Evolutionary conservation across 768 basidiomycete genomes (phyloP), one percentile per base, ranked within the genome.

Genomic region (Boletus huronensis): DNA sequence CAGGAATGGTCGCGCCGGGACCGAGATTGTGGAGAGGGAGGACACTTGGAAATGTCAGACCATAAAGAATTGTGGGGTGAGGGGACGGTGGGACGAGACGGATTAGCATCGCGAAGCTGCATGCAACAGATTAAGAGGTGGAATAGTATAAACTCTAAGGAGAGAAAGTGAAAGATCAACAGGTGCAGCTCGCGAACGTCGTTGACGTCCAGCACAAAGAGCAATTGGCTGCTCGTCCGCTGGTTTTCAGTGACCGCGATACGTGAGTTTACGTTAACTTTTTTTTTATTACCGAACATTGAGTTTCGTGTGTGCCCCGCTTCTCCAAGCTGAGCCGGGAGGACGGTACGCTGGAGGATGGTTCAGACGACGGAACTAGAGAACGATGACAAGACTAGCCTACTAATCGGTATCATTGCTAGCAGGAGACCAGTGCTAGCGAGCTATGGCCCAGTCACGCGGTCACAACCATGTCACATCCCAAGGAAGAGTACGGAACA

Each of bases 31-130:
- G 58, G 3, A 72, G 43, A 10, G 74, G 72, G 14, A 80, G 72
- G 48, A 74, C 69, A 29, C 53, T 58, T 16, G 77, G 72, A 59
- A 87, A 85, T 32, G 77, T 63, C 41, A 88, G 66, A 3, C 75
- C 78, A 68, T 86, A 85, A 60, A 84, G 75, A 55, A 89, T 79
- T 39, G 79, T 77, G 13, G 83, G 78, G 39, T 78, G 72, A 5
- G 75, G 71, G 3, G 72, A 60, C 4, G 74, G 70, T 23, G 76
- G 74, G 29, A 74, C 48, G 55, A 88, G 79, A 65, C 77, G 77
- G 64, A 88, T 79, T 62, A 82, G 71, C 86, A 88, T 88, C 57
- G 54, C 59, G 58, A 32, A 10, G 31, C 47, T 34, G 58, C 42
- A 34, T 19, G 52, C 34, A 52, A 39, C 5, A 44, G 48, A 69